These are phyloP conservation scores for Nemophila menziesii DNA, from an alignment of 257 asterid species.

Conservation along the genomic window DNA sequence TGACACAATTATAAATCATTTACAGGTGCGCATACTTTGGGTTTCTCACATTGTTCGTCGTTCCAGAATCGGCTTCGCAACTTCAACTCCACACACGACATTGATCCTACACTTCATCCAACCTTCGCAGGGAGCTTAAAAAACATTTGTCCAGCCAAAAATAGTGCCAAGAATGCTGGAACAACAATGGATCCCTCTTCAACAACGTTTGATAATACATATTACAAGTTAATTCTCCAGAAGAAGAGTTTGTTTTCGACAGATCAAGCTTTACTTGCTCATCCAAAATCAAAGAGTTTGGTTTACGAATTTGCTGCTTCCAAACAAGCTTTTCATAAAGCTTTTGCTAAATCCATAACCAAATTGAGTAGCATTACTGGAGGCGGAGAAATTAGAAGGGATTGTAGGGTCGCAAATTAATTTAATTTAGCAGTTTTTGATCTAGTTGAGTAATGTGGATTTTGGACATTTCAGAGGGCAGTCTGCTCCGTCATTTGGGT, in stretches of 20 bases:
- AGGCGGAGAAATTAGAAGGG: constrained; percentile 69
- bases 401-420: constrained; percentile 60
- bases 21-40: constrained; percentile 79
- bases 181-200: constrained; percentile 59
- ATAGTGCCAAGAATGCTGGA: constrained; percentile 49
- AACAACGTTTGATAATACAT: constrained; percentile 52
- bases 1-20: background rate
- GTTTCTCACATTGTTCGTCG: constrained; percentile 77
- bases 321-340: constrained; percentile 41
- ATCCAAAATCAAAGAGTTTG: constrained; percentile 32
- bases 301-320: constrained; percentile 57
- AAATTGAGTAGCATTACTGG: constrained; percentile 83
- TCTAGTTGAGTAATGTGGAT: background rate
- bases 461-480: too few species aligned
- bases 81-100: constrained; percentile 60
- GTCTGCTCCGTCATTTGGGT: too few species aligned
- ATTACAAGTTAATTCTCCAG: constrained; percentile 52
- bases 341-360: constrained; percentile 61
- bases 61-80: constrained; percentile 45
- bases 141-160: constrained; percentile 40
- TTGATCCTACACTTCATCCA: constrained; percentile 59
- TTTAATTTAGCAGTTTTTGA: background rate
- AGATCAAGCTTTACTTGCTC: constrained; percentile 57
- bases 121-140: constrained; percentile 42
- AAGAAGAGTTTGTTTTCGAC: constrained; percentile 44